These are phyloP conservation scores for Aspergillus hiratsukae DNA, from an alignment of 2,329 filamentous ascomycete species.

Conservation along the genomic window DNA sequence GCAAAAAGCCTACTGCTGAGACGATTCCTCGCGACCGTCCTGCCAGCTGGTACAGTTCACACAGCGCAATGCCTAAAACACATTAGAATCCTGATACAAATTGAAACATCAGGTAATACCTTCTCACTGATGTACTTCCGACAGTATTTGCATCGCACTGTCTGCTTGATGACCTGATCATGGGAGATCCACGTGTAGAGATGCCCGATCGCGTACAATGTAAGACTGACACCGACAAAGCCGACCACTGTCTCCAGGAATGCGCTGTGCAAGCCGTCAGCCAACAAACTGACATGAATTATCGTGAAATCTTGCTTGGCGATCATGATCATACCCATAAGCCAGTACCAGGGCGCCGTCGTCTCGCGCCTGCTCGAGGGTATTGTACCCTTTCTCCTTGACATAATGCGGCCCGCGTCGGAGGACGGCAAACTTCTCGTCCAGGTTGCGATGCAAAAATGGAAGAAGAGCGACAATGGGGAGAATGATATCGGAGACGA, in stretches of 20 bases:
- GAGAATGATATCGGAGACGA: constrained; percentile 66
- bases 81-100: constrained; percentile 5
- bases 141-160: constrained; percentile 59
- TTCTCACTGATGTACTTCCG: constrained; percentile 54
- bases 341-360: constrained; percentile 70
- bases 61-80: constrained; percentile 43
- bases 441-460: constrained; percentile 66
- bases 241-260: constrained; percentile 51
- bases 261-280: constrained; percentile 11
- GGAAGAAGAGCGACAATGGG: constrained; percentile 65
- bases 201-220: constrained; percentile 60
- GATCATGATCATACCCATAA: constrained; percentile 54
- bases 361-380: constrained; percentile 61
- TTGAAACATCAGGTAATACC: constrained; percentile 34
- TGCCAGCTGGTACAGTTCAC: constrained; percentile 56
- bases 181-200: constrained; percentile 58
- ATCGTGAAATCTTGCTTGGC: background rate
- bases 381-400: constrained; percentile 60
- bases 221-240: constrained; percentile 62
- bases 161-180: constrained; percentile 67
- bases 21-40: constrained; percentile 50
- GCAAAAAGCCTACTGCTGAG: background rate
- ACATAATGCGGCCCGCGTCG: constrained; percentile 52
- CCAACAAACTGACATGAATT: background rate
- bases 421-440: constrained; percentile 69